A percentile compares a stretch with the other conserved stretches of the same genome.
Conservation (phyloP, 768 basidiomycete species). For the Lactifluus pinguis region DNA sequence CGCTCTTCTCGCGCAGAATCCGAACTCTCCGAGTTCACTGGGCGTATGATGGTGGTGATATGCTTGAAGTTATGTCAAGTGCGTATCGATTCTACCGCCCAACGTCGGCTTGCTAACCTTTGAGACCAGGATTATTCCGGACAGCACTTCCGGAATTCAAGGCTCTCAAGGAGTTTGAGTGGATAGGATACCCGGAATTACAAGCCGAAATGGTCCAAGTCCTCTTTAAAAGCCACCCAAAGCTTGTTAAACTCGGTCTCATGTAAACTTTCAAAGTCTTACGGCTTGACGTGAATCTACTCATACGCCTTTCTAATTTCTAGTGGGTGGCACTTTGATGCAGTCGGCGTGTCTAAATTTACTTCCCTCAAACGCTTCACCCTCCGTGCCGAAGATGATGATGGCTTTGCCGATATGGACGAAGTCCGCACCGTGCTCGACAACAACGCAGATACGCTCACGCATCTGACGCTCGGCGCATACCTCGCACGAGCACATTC, state of each 20-base stretch:
- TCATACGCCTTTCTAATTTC: not conserved
- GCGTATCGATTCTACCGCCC: conserved; percentile 46
- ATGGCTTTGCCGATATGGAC: conserved; percentile 61
- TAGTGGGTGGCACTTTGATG: conserved; percentile 69
- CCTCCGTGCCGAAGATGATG: conserved; percentile 60
- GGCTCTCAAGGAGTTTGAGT: conserved; percentile 54
- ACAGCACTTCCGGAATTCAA: conserved; percentile 56
- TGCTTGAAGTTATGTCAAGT: conserved; percentile 53
- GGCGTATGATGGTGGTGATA: conserved; percentile 61
- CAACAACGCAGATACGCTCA: conserved; percentile 45
- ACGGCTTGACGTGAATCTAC: not conserved
- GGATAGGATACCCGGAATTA: conserved; percentile 71
- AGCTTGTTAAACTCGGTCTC: conserved; percentile 47
- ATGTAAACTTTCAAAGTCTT: conserved; percentile 32
- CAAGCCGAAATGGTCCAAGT: conserved; percentile 57
- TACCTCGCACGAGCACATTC: conserved; percentile 55
- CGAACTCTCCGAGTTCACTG: conserved; percentile 56
- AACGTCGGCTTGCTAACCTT: conserved; percentile 49
- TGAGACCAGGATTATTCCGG: conserved; percentile 46
- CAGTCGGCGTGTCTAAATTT: conserved; percentile 58
- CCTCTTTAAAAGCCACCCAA: conserved; percentile 44
- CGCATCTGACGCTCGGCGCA: conserved; percentile 60
- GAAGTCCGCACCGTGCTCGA: conserved; percentile 58
- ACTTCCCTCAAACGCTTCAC: conserved; percentile 53
- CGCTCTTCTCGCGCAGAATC: conserved; percentile 49